Conservation (phyloP, 768 basidiomycete genomes). For the Xerocomus potaroensis region DNA sequence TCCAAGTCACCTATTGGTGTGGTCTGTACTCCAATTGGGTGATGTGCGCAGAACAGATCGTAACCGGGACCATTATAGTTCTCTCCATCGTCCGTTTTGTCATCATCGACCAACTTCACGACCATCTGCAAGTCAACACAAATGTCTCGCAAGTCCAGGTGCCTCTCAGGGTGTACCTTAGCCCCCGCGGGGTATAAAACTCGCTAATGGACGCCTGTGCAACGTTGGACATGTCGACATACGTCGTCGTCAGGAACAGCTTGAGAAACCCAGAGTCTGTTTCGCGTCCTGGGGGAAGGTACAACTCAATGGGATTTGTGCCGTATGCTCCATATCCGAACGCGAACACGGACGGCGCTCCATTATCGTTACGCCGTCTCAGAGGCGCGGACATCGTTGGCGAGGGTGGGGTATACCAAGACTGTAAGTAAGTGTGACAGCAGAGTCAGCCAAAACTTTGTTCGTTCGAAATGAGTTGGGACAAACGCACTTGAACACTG, state of each 20-base stretch:
- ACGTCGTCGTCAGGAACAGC: conserved; percentile 17
- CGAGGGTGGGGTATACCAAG: conserved; percentile 15
- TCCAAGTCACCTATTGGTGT: too few relatives aligned
- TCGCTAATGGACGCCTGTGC: conserved; percentile 7
- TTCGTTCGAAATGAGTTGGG: too few relatives aligned
- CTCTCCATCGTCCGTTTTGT: not conserved
- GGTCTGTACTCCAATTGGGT: too few relatives aligned
- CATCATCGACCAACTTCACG: not conserved
- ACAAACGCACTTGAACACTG: conserved; percentile 9
- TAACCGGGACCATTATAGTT: too few relatives aligned
- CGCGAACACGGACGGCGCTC: conserved; percentile 13
- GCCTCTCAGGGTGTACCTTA: not conserved
- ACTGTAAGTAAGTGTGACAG: conserved; percentile 1
- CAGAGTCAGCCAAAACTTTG: too few relatives aligned
- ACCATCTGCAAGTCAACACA: conserved; percentile 14
- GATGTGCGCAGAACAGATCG: too few relatives aligned
- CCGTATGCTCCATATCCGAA: conserved; percentile 21
- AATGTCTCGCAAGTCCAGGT: conserved; percentile 17
- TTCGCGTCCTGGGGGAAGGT: not conserved
- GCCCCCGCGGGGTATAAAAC: not conserved
- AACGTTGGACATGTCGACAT: conserved; percentile 17
- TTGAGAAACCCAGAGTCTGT: conserved; percentile 21
- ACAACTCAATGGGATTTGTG: conserved; percentile 16
- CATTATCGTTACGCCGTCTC: not conserved
- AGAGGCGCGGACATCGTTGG: conserved; percentile 9